A percentile compares a stretch with the other conserved stretches of the same genome.
These are phyloP conservation scores for Metrosideros polymorpha DNA, from an alignment of 441 rosid genomes.

Conservation along the genomic window DNA sequence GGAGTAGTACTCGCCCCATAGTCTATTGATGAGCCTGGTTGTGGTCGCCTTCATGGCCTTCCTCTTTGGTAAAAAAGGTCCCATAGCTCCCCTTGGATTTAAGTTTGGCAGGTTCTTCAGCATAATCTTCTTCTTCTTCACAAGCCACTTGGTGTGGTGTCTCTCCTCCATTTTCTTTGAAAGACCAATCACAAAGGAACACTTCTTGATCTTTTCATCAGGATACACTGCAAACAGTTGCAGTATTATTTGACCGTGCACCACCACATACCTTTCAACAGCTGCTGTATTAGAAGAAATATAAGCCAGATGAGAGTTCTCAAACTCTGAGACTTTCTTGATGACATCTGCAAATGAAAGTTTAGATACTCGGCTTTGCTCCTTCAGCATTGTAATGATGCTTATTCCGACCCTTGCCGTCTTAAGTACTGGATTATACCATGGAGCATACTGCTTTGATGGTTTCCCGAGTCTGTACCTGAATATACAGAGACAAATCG, in stretches of 20 bases:
- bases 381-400: conserved; percentile 47
- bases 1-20: conserved; percentile 85
- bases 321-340: conserved; percentile 38
- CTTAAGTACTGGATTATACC: conserved; percentile 64
- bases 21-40: conserved; percentile 61
- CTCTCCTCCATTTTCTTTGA: conserved; percentile 56
- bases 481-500: conserved; percentile 2
- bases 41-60: conserved; percentile 83
- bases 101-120: conserved; percentile 31
- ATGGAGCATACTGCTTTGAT: conserved; percentile 65
- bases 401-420: conserved; percentile 52
- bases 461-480: conserved; percentile 90
- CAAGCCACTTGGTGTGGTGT: conserved; percentile 65
- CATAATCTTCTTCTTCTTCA: conserved; percentile 39
- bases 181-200: conserved; percentile 58
- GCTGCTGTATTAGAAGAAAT: conserved; percentile 44
- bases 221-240: conserved; percentile 66
- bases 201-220: conserved; percentile 31
- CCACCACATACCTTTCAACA: conserved; percentile 65
- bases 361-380: conserved; percentile 43
- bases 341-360: conserved; percentile 56
- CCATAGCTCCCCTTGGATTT: conserved; percentile 67
- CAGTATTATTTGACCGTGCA: conserved; percentile 71
- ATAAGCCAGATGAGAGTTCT: conserved; percentile 33
- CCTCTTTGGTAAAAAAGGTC: conserved; percentile 37